Evolutionary conservation across 441 rosid species (phyloP).

Genomic region (Jatropha podagrica): DNA sequence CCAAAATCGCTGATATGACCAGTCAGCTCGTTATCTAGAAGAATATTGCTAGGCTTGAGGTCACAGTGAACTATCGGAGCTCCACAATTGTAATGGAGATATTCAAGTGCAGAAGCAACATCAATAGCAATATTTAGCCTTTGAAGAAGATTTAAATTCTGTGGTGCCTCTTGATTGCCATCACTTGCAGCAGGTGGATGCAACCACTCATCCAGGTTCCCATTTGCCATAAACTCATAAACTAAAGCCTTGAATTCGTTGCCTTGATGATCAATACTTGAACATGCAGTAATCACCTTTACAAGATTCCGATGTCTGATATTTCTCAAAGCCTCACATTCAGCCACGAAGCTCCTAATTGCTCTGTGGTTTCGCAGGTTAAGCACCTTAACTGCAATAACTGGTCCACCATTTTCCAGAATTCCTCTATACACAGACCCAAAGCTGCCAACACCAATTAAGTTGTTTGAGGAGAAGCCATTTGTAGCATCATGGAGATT

Average conservation of each 20-base stretch:
- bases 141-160: not conserved
- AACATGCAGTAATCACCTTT: constrained; percentile 1
- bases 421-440: constrained; percentile 31
- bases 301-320: constrained; percentile 5
- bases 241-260: not conserved
- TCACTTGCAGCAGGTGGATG: not conserved
- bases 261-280: constrained; percentile 2
- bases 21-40: not conserved
- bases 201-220: not conserved
- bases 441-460: constrained; percentile 28
- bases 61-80: not conserved
- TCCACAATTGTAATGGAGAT: not conserved
- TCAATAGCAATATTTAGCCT: not conserved
- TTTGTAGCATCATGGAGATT: constrained; percentile 8
- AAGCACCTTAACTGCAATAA: constrained; percentile 1
- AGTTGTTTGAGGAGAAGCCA: constrained; percentile 25
- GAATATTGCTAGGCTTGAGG: not conserved
- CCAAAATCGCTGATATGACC: constrained; percentile 4
- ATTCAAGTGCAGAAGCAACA: not conserved
- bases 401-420: not conserved
- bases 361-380: not conserved
- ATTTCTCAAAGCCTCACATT: constrained; percentile 4
- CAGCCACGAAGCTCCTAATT: not conserved
- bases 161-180: not conserved
- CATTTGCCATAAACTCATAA: not conserved